Evolutionary conservation across 495 filamentous ascomycete genomes (phyloP).

Genomic region (Hypoxylon subgilvum): DNA sequence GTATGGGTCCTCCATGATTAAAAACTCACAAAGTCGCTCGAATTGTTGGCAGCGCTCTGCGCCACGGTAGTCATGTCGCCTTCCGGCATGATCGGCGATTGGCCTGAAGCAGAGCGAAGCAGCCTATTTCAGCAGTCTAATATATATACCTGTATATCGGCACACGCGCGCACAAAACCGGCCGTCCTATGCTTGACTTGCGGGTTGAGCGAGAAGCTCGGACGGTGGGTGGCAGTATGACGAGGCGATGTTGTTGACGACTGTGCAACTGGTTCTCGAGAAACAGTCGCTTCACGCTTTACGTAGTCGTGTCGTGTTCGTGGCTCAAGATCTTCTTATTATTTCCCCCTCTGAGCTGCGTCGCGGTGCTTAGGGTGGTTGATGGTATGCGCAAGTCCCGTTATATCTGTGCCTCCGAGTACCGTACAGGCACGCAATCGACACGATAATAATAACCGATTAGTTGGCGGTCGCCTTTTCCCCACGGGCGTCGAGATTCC

Average conservation of each 20-base stretch:
- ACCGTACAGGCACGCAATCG: conserved; percentile 33
- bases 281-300: conserved; percentile 27
- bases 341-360: conserved; percentile 21
- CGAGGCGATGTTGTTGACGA: conserved; percentile 16
- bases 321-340: conserved; percentile 21
- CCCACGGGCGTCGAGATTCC: conserved; percentile 25
- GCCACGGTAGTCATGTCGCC: conserved; percentile 47
- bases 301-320: conserved; percentile 33
- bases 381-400: conserved; percentile 29
- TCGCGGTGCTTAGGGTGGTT: conserved; percentile 17
- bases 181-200: conserved; percentile 6
- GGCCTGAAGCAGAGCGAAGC: conserved; percentile 18
- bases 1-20: conserved; percentile 9
- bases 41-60: conserved; percentile 53
- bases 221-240: conserved; percentile 17
- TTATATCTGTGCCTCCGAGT: conserved; percentile 30
- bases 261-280: conserved; percentile 28
- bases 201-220: conserved; percentile 9
- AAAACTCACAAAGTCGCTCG: conserved; percentile 58
- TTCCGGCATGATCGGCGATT: conserved; percentile 49
- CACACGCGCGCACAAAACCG: conserved; percentile 25
- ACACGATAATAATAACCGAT: conserved; percentile 28
- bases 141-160: conserved; percentile 28
- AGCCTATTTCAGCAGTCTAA: conserved; percentile 1
- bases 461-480: conserved; percentile 17